Conservation (phyloP, 306 rosid genomes). For the Comarum palustre region DNA sequence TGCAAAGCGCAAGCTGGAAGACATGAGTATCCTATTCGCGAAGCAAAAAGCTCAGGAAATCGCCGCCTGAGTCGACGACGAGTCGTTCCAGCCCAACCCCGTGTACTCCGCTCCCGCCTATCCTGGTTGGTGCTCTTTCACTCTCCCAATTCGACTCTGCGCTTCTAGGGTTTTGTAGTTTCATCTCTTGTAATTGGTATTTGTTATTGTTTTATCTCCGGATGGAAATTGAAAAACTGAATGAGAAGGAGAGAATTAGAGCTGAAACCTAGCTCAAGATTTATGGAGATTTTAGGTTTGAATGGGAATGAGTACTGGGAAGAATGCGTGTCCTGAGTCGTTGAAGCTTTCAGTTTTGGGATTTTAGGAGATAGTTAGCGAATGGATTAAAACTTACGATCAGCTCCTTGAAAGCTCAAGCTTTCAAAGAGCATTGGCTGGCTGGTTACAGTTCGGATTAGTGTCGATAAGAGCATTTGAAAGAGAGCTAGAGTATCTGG, state of each 20-base stretch:
- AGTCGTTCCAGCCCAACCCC: constrained; percentile 22
- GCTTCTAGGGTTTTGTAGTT: constrained; percentile 45
- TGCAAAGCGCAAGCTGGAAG: constrained; percentile 51
- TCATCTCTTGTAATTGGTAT: neutral
- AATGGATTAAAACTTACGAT: neutral
- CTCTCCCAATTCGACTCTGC: neutral
- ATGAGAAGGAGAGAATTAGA: neutral
- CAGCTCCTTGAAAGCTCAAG: neutral
- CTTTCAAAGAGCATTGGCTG: no score
- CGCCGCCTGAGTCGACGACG: constrained; percentile 33
- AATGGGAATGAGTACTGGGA: neutral
- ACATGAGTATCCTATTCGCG: constrained; percentile 38
- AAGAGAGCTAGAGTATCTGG: neutral
- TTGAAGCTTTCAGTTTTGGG: neutral
- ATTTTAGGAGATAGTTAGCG: neutral
- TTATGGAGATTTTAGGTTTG: neutral
- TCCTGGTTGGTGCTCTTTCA: constrained; percentile 33
- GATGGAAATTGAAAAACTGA: neutral
- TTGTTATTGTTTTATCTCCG: neutral
- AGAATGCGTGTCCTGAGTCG: neutral
- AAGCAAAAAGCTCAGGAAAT: constrained; percentile 52
- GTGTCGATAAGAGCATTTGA: neutral
- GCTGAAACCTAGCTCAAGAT: constrained; percentile 4
- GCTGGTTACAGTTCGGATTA: no score
- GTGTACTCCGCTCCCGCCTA: constrained; percentile 22